phyloP scores from a whole-genome alignment of 306 rosid genomes.

The Trichosanthes truncata region DNA sequence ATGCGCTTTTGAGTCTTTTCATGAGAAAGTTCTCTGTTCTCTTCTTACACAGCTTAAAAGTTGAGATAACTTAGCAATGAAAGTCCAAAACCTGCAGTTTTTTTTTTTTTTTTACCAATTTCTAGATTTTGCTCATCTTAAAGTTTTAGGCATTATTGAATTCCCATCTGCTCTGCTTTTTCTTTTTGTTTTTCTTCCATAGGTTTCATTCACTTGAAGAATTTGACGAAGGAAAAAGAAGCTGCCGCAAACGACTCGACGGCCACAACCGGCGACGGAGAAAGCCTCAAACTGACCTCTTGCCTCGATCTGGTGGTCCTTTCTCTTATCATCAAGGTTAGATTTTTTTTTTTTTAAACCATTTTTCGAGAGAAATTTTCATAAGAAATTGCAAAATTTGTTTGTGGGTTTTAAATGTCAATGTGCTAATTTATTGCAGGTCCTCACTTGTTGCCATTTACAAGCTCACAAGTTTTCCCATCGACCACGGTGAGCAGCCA shows the following conservation, averaged over 20 bases:
- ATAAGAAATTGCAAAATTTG: not conserved
- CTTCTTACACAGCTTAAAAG: not conserved
- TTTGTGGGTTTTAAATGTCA: no score
- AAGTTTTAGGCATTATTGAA: not conserved
- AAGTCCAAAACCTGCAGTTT: not conserved
- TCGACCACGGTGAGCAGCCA: conserved; percentile 1
- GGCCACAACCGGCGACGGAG: conserved; percentile 93
- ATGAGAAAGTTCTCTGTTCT: not conserved
- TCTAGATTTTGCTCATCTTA: not conserved
- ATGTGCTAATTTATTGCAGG: not conserved
- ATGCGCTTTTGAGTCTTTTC: not conserved
- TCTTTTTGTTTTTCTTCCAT: not conserved
- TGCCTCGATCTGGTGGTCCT: conserved; percentile 34
- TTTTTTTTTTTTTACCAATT: not conserved
- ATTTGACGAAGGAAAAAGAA: conserved; percentile 92
- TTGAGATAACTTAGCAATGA: not conserved
- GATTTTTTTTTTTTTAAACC: not conserved
- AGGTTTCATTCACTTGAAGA: conserved; percentile 95
- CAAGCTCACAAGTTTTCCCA: not conserved
- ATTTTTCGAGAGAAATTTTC: not conserved
- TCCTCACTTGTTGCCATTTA: not conserved
- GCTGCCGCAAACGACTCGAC: conserved; percentile 91
- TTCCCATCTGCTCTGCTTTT: not conserved
- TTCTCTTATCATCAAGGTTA: conserved; percentile 65
- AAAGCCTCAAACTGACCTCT: conserved; percentile 73